Percentiles rank a stretch among this genome's conserved stretches.
These are phyloP conservation scores for Wickerhamiella azymoides DNA, from an alignment of 805 yeast species.

Conservation along the genomic window DNA sequence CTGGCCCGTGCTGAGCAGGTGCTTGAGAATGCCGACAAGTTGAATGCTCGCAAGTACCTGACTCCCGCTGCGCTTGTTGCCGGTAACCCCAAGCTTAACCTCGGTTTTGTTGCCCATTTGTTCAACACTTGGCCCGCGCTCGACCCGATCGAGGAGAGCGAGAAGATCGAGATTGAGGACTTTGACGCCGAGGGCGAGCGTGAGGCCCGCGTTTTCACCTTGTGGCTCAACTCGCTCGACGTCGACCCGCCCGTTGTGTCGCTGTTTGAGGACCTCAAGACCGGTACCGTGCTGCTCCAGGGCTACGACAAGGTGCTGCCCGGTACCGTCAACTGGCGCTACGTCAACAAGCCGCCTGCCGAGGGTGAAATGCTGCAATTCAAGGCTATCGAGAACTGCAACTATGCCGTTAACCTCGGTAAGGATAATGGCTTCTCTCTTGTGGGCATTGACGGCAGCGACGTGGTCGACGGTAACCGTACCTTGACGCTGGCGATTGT, in stretches of 20 bases:
- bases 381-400: constrained; percentile 94
- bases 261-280: constrained; percentile 86
- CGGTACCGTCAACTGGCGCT: constrained; percentile 67
- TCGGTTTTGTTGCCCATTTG: constrained; percentile 94
- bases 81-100: constrained; percentile 91
- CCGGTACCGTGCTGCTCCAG: constrained; percentile 76
- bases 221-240: constrained; percentile 93
- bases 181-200: constrained; percentile 99
- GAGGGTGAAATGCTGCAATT: constrained; percentile 64
- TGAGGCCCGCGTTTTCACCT: constrained; percentile 94
- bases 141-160: constrained; percentile 77
- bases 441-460: constrained; percentile 97
- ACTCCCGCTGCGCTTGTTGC: constrained; percentile 87
- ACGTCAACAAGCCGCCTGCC: constrained; percentile 72
- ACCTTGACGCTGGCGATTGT: constrained; percentile 82
- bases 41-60: constrained; percentile 85
- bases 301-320: constrained; percentile 95
- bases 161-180: constrained; percentile 88
- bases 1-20: constrained; percentile 78
- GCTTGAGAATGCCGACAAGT: constrained; percentile 71
- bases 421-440: constrained; percentile 82
- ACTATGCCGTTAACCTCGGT: constrained; percentile 94
- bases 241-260: constrained; percentile 90
- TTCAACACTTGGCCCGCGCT: constrained; percentile 95
- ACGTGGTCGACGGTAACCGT: constrained; percentile 85